Evolutionary conservation across 2,329 filamentous ascomycete species (phyloP).

Genomic region (Alternaria gansuensis): DNA sequence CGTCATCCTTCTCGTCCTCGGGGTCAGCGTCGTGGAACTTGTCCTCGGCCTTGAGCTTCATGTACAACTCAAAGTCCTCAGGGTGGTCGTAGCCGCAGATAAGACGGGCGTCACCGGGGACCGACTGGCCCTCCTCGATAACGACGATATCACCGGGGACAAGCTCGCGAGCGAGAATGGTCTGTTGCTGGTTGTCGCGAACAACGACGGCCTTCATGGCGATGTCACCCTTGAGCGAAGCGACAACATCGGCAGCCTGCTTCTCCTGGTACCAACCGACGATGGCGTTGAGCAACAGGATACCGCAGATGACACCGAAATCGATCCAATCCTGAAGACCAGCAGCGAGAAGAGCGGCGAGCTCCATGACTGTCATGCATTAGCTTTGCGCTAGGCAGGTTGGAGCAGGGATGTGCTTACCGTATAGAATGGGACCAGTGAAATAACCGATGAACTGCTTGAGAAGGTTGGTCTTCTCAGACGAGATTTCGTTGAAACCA

Average conservation of each 20-base stretch:
- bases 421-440: constrained; percentile 78
- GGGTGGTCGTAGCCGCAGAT: constrained; percentile 77
- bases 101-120: constrained; percentile 74
- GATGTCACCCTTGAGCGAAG: constrained; percentile 78
- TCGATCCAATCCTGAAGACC: constrained; percentile 79
- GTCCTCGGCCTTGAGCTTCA: constrained; percentile 67
- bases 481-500: constrained; percentile 75
- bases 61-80: constrained; percentile 72
- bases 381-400: constrained; percentile 23
- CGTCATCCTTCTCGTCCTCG: constrained; percentile 68
- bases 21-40: constrained; percentile 65
- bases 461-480: constrained; percentile 79
- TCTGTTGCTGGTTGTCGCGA: constrained; percentile 72
- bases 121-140: constrained; percentile 75
- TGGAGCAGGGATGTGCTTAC: constrained; percentile 61
- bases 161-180: constrained; percentile 76
- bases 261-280: constrained; percentile 86
- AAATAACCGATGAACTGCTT: constrained; percentile 79
- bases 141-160: constrained; percentile 80
- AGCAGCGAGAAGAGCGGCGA: constrained; percentile 75
- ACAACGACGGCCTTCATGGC: constrained; percentile 76
- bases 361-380: constrained; percentile 71
- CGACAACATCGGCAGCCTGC: constrained; percentile 74
- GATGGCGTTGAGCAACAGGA: constrained; percentile 76
- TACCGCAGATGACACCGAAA: constrained; percentile 79